Base-by-base conservation (phyloP, 768 basidiomycete genomes). In the Tephrocybe rancida region DNA sequence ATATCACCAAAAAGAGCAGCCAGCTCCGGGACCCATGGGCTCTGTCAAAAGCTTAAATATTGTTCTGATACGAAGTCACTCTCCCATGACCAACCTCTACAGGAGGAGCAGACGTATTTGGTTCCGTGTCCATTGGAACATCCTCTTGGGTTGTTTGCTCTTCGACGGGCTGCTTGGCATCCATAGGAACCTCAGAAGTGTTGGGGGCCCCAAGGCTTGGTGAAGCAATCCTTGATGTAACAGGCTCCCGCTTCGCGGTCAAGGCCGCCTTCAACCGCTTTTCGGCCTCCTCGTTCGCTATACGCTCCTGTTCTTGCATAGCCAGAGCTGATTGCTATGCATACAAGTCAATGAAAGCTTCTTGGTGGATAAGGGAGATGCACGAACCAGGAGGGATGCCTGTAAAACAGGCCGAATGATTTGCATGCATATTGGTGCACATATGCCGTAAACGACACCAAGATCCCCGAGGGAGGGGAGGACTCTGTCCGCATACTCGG, bases 381-480 rank as follows among this genome's bases (percentile, higher is more conserved):
- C 37, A 72, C 80, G 52, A 65, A 88, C 88, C 61, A 90, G 70
- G 42, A 91, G 71, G 25, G 77, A 71, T 8, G 73, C 73, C 57
- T 90, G 84, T 39, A 91, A 74, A 49, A 89, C 86, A 13, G 96
- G 95, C 14, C 97, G 84, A 34, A 92, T 81, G 52, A 98, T 88
- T 65, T 95, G 93, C 91, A 98, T 97, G 48, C 94, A 92, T 51
- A 97, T 87, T 11, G 90, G 83, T 32, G 90, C 84, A 54, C 86
- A 84, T 41, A 99, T 84, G 6, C 88, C 90, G 69, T 89, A 98
- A 34, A 79, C 77, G 47, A 81, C 76, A 48, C 86, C 86, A 8
- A 98, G 79, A 25, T 91, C 88, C 1, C 73, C 71, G 9, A 97
- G 73, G 16, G 90, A 73, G 4, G 96, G 95, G 5, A 95, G 71